Conservation (phyloP, 495 filamentous ascomycete genomes). For the Aspergillus heteromorphus region DNA sequence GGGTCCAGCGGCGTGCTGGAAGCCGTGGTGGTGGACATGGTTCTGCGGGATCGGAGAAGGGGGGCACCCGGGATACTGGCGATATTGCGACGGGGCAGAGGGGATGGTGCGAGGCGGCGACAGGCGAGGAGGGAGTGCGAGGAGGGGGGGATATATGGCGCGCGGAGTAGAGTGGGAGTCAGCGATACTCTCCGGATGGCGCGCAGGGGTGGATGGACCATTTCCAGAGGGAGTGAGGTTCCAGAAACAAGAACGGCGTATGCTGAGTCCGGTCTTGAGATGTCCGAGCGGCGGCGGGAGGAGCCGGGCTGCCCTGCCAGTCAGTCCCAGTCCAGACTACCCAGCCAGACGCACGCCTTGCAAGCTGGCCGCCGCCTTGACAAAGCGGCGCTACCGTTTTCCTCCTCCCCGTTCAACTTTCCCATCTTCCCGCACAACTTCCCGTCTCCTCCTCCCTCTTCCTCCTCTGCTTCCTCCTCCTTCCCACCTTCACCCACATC, state of each 20-base stretch:
- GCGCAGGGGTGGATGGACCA: constrained; percentile 6
- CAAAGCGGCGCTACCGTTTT: background rate
- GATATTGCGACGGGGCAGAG: background rate
- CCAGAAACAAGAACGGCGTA: background rate
- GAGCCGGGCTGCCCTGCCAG: background rate
- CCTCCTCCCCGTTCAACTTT: background rate
- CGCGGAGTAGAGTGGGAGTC: constrained; percentile 3
- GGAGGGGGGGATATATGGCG: background rate
- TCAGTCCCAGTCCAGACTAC: no score
- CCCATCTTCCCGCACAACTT: background rate
- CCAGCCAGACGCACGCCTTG: no score
- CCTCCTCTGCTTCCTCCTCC: background rate
- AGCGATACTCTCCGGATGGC: background rate
- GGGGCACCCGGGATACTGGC: background rate
- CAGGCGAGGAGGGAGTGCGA: background rate
- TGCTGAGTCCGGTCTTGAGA: background rate
- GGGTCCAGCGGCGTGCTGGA: constrained; percentile 22
- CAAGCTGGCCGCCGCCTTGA: background rate
- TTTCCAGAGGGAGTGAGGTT: background rate
- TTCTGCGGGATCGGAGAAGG: constrained; percentile 9
- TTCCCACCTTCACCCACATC: background rate
- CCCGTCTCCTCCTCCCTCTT: background rate
- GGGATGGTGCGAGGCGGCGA: background rate
- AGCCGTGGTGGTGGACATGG: constrained; percentile 21
- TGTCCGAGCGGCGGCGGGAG: no score